phyloP scores from a whole-genome alignment of 2,329 filamentous ascomycete genomes.

The Cercospora nicotianae region DNA sequence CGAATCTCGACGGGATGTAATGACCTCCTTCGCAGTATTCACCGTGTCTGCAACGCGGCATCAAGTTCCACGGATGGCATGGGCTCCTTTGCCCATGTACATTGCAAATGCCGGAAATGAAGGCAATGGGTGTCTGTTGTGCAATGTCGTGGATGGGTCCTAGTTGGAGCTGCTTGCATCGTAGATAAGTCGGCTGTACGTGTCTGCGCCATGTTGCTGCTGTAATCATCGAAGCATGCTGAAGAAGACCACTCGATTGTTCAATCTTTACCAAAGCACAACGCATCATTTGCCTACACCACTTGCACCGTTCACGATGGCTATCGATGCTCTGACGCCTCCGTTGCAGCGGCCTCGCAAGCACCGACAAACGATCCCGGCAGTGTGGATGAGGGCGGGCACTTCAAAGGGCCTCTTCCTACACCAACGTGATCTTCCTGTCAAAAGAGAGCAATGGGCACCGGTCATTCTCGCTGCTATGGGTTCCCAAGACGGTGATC shows the following conservation, averaged over 20 bases:
- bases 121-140: neutral
- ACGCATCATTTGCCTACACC: neutral
- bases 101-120: neutral
- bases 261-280: neutral
- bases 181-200: constrained; percentile 1
- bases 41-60: neutral
- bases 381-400: constrained; percentile 44
- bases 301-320: constrained; percentile 10
- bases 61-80: constrained; percentile 1
- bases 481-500: constrained; percentile 36
- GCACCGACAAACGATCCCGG: constrained; percentile 30
- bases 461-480: constrained; percentile 38
- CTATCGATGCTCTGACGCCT: constrained; percentile 4
- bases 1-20: neutral
- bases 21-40: neutral
- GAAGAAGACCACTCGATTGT: constrained; percentile 5
- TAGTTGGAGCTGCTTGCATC: neutral
- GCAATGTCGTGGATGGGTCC: neutral
- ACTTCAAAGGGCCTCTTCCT: constrained; percentile 46
- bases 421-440: constrained; percentile 39
- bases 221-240: constrained; percentile 6
- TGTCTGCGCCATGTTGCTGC: neutral
- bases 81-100: neutral
- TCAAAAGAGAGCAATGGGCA: constrained; percentile 32
- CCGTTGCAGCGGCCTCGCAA: constrained; percentile 3